phyloP scores from a whole-genome alignment of 129 eudicot genomes.

The Tanacetum coccineum region DNA sequence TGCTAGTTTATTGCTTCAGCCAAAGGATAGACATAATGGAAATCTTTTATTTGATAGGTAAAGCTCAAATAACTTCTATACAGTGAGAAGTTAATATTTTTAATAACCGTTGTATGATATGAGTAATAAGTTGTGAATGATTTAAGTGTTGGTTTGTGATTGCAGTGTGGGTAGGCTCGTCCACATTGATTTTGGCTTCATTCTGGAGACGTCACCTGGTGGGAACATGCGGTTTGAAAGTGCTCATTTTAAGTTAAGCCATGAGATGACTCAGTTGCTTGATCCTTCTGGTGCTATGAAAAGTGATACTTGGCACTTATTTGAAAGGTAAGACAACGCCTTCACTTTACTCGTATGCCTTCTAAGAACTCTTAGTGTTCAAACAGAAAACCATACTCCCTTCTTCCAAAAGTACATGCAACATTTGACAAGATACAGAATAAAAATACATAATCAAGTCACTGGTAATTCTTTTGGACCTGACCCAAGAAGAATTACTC shows the following conservation, averaged over 20 bases:
- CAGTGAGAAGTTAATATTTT: constrained; percentile 4
- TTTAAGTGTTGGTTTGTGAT: constrained; percentile 4
- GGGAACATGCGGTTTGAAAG: constrained; percentile 98
- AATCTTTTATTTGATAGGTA: constrained; percentile 94
- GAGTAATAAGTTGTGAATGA: constrained; percentile 1
- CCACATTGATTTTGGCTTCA: constrained; percentile 98
- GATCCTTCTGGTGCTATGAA: constrained; percentile 98
- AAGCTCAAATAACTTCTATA: background rate
- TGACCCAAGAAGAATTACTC: no score
- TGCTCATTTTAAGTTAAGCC: constrained; percentile 97
- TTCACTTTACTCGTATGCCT: constrained; percentile 10
- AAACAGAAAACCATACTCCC: background rate
- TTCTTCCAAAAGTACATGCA: background rate
- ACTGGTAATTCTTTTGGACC: no score
- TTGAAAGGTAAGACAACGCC: constrained; percentile 58
- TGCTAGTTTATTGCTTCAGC: constrained; percentile 96
- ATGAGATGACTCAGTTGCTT: constrained; percentile 97
- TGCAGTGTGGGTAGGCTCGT: constrained; percentile 94
- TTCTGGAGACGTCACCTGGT: constrained; percentile 95
- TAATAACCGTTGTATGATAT: background rate
- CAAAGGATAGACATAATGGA: constrained; percentile 98
- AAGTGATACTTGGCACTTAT: constrained; percentile 90
- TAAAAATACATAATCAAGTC: no score
- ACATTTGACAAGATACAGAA: background rate
- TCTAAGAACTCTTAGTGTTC: background rate